Base-by-base conservation (phyloP, 306 rosid species). In the Prunus mongolica region DNA sequence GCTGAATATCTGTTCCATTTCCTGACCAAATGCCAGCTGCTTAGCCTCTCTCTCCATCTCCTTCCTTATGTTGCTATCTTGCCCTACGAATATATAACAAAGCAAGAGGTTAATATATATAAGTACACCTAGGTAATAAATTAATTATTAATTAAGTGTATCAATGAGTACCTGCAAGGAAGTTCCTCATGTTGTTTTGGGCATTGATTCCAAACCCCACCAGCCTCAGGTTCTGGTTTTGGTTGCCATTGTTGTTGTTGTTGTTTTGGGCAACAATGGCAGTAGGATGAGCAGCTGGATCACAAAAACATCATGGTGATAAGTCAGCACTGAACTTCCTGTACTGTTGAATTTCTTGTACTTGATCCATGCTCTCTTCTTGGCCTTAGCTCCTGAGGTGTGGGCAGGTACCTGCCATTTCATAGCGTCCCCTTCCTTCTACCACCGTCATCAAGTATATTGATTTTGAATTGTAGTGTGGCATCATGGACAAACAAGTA, bases 381-480 rank as follows among this genome's bases (percentile, higher is more conserved):
- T 32, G 49, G 11, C 55, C 34, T 50, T 49, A 74, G 46, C 65
- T 67, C 12, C 80, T n/a, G 30, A 83, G 8, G 50, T 81, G 80
- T 66, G 85, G 86, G 56, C 86, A 80, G 0, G 38, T 32, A 32
- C 38, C 38, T 32, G 73, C 87, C 84, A 86, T 83, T 51, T 86
- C 87, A 44, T 72, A 62, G 1, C 75, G 63, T 51, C 85, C 89
- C 6, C 1, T 50, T 64, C 89, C 89, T 62, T 78, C 79, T 52
- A 78, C 74, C 10, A 83, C 82, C 22, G 41, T 34, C 16, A 49
- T 71, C 52, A 81, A 44, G 6, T 82, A 50, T 6, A 86, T 86
- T 11, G 85, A 66, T 74, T 72, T 86, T 0, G 87, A 78, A 62
- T 83, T 81, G 79, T 13, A 81, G 67, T 83, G 87, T 4, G 89